Conservation (phyloP, 2,329 filamentous ascomycete genomes). For the Fusarium sarcochroum region DNA sequence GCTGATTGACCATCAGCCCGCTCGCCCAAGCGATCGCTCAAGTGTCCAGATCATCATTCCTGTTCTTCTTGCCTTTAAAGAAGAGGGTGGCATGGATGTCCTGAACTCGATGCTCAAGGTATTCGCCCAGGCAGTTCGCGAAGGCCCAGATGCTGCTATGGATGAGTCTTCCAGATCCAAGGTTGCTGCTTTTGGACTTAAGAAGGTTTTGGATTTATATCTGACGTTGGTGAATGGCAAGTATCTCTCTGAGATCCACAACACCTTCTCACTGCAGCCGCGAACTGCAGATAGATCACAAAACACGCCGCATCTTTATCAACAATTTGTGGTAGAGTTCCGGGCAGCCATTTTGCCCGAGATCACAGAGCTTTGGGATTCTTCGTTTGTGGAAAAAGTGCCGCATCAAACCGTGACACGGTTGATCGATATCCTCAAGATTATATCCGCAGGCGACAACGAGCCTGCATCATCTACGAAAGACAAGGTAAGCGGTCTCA, state of each 20-base stretch:
- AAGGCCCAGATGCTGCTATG: slow-evolving; percentile 57
- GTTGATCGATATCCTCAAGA: slow-evolving; percentile 86
- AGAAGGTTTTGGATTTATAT: slow-evolving; percentile 89
- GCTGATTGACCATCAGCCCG: slow-evolving; percentile 74
- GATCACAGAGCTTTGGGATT: slow-evolving; percentile 86
- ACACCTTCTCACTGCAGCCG: slow-evolving; percentile 63
- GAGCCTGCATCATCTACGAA: slow-evolving; percentile 75
- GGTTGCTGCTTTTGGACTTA: slow-evolving; percentile 73
- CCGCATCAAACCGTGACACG: slow-evolving; percentile 82
- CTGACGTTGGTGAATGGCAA: slow-evolving; percentile 82
- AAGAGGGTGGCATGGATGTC: slow-evolving; percentile 79
- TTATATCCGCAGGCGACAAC: slow-evolving; percentile 81
- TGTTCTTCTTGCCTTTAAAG: slow-evolving; percentile 89
- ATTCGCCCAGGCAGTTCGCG: slow-evolving; percentile 63
- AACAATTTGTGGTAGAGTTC: slow-evolving; percentile 89
- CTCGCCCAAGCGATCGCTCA: slow-evolving; percentile 63
- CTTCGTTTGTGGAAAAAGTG: slow-evolving; percentile 84
- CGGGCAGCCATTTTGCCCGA: slow-evolving; percentile 84
- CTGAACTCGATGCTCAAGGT: slow-evolving; percentile 79
- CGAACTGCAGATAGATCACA: slow-evolving; percentile 58
- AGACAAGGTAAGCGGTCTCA: slow-evolving; percentile 58
- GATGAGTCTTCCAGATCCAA: slow-evolving; percentile 63
- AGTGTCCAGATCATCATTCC: slow-evolving; percentile 75
- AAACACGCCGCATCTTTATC: slow-evolving; percentile 61
- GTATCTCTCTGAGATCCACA: slow-evolving; percentile 81